Evolutionary conservation across 2,329 filamentous ascomycete species (phyloP), one percentile per base, ranked within the genome.

Genomic region (Aspergillus persii): DNA sequence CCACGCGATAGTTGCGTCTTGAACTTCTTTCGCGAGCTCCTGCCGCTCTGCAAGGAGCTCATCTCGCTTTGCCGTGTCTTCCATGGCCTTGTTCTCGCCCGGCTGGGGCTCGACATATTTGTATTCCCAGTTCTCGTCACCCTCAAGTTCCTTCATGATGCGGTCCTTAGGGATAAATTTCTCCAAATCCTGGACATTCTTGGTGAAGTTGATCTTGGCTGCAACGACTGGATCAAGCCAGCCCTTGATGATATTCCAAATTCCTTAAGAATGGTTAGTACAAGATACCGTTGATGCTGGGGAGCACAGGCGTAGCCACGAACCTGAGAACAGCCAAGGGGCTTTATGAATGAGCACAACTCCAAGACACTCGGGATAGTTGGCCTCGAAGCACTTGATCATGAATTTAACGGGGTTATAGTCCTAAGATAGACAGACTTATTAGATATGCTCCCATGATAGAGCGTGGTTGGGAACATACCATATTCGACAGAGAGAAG

Each of bases 321-420:
- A 76, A 89, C 91, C 89, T 81, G 96, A 93, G 79, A 99, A 99
- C 50, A 99, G 81, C 95, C 95, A 99, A 3, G 95, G 95, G 0
- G 95, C 88, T 75, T 96, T 96, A 81, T 99, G 95, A 41, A 99
- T 91, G 50, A 98, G 84, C 2, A 98, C 91, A 2, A 89, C 84
- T 30, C 94, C 95, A 1, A 99, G 83, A 51, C 87, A 94, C 76
- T 99, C 95, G 0, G 95, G 95, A 69, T 98, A 99, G 74, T 99
- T 98, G 61, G 95, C 95, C 79, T 99, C 95, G 72, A 99, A 99
- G 76, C 93, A 96, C 77, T 96, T 96, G 76, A 99, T 97, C 89
- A 99, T 97, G 79, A 98, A 99, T 71, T 96, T 99, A 58, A 99
- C 91, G 1, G 95, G 94, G 0, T 90, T 86, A 74, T 98, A 98